phyloP scores from a whole-genome alignment of 2,329 filamentous ascomycete species.

The Leptosphaerulina australis region DNA sequence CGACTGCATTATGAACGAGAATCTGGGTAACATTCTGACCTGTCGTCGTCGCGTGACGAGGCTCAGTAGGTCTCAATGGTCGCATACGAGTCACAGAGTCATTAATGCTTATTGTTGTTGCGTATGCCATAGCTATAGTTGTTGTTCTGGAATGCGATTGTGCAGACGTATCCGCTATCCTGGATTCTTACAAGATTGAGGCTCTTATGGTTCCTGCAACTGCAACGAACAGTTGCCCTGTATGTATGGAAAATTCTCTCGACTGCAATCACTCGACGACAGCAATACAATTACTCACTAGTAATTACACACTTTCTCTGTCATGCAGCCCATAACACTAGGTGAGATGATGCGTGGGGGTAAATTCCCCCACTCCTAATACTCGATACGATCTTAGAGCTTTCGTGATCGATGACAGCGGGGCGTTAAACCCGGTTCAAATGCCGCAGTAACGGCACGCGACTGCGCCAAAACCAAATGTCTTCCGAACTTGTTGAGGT shows the following conservation, averaged over 20 bases:
- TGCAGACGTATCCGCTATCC: background rate
- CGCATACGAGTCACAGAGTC: slow-evolving; percentile 24
- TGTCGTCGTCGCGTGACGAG: slow-evolving; percentile 34
- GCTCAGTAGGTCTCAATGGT: slow-evolving; percentile 14
- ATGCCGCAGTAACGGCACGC: slow-evolving; percentile 22
- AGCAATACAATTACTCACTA: slow-evolving; percentile 46
- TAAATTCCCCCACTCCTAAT: slow-evolving; percentile 19
- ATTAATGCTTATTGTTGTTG: slow-evolving; percentile 6
- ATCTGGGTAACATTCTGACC: slow-evolving; percentile 19
- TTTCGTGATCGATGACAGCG: slow-evolving; percentile 18
- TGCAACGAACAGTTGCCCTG: slow-evolving; percentile 4
- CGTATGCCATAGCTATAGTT: background rate
- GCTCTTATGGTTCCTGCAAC: slow-evolving; percentile 20
- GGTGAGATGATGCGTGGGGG: slow-evolving; percentile 31
- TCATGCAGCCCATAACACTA: slow-evolving; percentile 24
- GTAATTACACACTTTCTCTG: slow-evolving; percentile 27
- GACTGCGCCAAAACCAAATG: slow-evolving; percentile 7
- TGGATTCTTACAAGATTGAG: slow-evolving; percentile 20
- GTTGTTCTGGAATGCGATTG: background rate
- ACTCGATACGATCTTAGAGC: slow-evolving; percentile 19
- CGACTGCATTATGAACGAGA: slow-evolving; percentile 30
- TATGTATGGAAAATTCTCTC: slow-evolving; percentile 4
- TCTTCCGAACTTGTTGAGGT: slow-evolving; percentile 12
- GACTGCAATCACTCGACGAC: slow-evolving; percentile 19
- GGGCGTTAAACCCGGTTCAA: slow-evolving; percentile 15